phyloP scores from a whole-genome alignment of 2,329 filamentous ascomycete genomes.

The Phaeosphaeria sp. region DNA sequence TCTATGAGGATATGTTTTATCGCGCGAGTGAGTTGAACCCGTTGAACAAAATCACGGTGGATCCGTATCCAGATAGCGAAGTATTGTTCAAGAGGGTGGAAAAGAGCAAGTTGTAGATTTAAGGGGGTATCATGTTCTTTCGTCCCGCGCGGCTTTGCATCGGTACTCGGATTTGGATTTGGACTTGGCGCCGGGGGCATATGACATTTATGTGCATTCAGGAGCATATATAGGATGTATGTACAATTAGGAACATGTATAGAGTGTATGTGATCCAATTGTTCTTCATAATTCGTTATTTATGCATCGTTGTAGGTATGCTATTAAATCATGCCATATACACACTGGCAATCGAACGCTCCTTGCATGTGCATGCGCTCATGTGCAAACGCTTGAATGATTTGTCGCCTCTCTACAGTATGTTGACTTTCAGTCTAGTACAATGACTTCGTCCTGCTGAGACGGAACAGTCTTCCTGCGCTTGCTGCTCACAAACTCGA shows the following conservation, averaged over 20 bases:
- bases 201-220: not conserved
- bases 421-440: constrained; percentile 6
- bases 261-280: too few relatives aligned
- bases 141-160: too few relatives aligned
- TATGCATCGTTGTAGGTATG: too few relatives aligned
- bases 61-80: constrained; percentile 71
- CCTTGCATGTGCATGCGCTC: too few relatives aligned
- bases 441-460: constrained; percentile 11
- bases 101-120: constrained; percentile 59
- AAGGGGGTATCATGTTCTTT: too few relatives aligned
- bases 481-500: constrained; percentile 11
- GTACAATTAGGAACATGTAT: not conserved
- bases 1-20: constrained; percentile 79
- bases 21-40: constrained; percentile 76
- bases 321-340: too few relatives aligned
- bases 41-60: constrained; percentile 73
- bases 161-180: not conserved
- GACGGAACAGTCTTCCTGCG: constrained; percentile 7
- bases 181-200: too few relatives aligned
- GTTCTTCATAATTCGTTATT: too few relatives aligned
- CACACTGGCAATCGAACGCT: too few relatives aligned
- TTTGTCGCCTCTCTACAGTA: too few relatives aligned
- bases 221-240: too few relatives aligned
- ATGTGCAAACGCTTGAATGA: too few relatives aligned
- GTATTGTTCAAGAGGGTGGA: constrained; percentile 68